Base-by-base conservation (phyloP, 768 basidiomycete genomes). In the Lentinula sp. region DNA sequence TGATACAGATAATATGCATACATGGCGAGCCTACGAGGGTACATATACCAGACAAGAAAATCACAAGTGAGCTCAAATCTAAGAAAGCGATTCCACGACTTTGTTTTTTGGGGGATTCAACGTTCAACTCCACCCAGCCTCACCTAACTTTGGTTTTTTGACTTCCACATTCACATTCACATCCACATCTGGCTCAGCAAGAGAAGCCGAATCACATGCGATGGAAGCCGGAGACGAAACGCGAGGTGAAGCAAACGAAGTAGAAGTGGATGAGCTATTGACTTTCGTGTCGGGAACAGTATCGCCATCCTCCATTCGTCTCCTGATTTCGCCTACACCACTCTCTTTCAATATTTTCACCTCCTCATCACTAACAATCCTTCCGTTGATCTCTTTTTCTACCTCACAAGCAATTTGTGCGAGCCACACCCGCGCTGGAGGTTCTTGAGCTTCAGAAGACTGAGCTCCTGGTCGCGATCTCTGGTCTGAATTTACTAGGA, bases 361-460 rank as follows among this genome's bases (percentile, higher is more conserved):
- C 64, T 90, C 87, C 63, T 88, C 85, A 54, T 90, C 88, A 54
- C 76, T 85, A 12, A 85, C 79, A 0, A 85, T 76, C 36, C 77
- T 74, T 4, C 88, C 89, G 16, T 80, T 78, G 20, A 86, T 70
- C 68, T 81, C 83, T 60, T 65, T 68, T 67, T 83, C 87, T 6
- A 89, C 85, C 68, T 91, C 88, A 55, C 78, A 73, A 0, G 84
- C 87, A 50, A 89, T 74, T 41, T 81, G 78, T 16, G 75, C 76
- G 4, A 90, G 72, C 63, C 79, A 77, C 33, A 76, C 70, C 64
- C 74, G 75, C 23, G 42, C 61, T 7, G 28, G 58, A 15, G 57
- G 42, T 32, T 56, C 57, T 32, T 32, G 33, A 37, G 4, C 45
- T 36, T 36, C 56, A 50, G 35, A 3, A 32, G 61, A 23, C 46